Conservation (phyloP, 768 basidiomycete species). For the Asterophora parasitica region DNA sequence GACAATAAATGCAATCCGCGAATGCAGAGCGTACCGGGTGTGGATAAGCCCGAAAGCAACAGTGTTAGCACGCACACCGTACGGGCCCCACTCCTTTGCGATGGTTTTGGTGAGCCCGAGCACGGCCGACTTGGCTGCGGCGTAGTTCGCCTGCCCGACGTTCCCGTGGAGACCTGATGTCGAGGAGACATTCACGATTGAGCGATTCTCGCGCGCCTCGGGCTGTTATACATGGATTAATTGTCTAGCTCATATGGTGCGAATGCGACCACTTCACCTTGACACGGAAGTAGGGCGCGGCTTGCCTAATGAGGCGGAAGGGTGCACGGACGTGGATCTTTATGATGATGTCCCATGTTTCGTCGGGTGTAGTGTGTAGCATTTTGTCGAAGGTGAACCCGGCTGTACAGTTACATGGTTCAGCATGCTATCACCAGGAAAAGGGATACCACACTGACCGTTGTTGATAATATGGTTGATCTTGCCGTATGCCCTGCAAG, state of each 20-base stretch:
- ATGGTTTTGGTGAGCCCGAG: conserved; percentile 81
- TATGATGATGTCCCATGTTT: conserved; percentile 75
- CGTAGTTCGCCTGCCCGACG: conserved; percentile 81
- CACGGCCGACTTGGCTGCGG: conserved; percentile 75
- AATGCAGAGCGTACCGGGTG: conserved; percentile 69
- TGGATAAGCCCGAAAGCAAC: conserved; percentile 75
- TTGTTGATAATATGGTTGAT: conserved; percentile 89
- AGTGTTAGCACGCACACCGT: conserved; percentile 79
- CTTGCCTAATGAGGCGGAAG: conserved; percentile 79
- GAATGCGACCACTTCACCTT: conserved; percentile 35
- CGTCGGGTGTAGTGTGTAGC: conserved; percentile 83
- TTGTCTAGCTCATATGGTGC: no score
- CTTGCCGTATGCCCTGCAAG: conserved; percentile 66
- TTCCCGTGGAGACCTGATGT: conserved; percentile 83
- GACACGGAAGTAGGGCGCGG: conserved; percentile 80
- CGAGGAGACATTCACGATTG: conserved; percentile 79
- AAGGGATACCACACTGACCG: conserved; percentile 30
- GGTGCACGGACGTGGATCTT: conserved; percentile 85
- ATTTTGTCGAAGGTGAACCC: conserved; percentile 84
- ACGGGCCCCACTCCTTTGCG: conserved; percentile 83
- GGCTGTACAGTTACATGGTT: conserved; percentile 30
- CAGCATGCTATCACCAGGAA: background rate
- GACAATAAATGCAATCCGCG: no score
- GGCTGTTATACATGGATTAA: no score
- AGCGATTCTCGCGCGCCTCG: conserved; percentile 59